Evolutionary conservation across 139 green algal species (phyloP).

Genomic region (Chlorella sp.): DNA sequence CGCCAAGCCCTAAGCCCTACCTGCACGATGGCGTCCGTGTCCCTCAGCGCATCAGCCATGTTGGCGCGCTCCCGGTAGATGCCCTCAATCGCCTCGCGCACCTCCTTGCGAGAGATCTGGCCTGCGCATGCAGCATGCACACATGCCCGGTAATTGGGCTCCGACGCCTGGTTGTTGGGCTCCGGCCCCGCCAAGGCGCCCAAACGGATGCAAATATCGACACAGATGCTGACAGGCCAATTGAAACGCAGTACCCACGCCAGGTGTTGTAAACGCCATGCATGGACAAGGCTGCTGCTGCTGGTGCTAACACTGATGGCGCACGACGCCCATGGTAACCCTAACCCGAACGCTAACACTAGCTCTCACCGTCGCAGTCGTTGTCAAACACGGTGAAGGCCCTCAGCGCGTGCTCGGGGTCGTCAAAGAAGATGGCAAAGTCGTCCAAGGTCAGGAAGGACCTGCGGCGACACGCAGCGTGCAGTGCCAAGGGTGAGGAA

Average conservation of each 20-base stretch:
- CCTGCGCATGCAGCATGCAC: too few species aligned
- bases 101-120: too few species aligned
- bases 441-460: slow-evolving; percentile 9
- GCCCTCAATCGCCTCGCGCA: slow-evolving; percentile 13
- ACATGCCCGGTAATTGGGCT: too few species aligned
- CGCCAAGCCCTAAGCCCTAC: too few species aligned
- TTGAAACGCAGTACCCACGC: not conserved
- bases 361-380: not conserved
- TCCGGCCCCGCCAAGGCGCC: too few species aligned
- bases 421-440: slow-evolving; percentile 18
- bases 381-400: slow-evolving; percentile 35
- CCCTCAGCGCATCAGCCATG: slow-evolving; percentile 33
- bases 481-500: not conserved
- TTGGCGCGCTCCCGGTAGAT: slow-evolving; percentile 46
- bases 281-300: not conserved
- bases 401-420: slow-evolving; percentile 3
- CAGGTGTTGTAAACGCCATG: not conserved
- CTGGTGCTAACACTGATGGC: not conserved
- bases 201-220: not conserved
- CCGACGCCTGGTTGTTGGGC: too few species aligned
- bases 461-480: not conserved
- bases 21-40: slow-evolving; percentile 46
- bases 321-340: not conserved
- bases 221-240: not conserved
- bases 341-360: not conserved